Percentiles rank a stretch among this genome's conserved stretches.
Conservation (phyloP, 768 basidiomycete genomes). For the Boletus patriciae region DNA sequence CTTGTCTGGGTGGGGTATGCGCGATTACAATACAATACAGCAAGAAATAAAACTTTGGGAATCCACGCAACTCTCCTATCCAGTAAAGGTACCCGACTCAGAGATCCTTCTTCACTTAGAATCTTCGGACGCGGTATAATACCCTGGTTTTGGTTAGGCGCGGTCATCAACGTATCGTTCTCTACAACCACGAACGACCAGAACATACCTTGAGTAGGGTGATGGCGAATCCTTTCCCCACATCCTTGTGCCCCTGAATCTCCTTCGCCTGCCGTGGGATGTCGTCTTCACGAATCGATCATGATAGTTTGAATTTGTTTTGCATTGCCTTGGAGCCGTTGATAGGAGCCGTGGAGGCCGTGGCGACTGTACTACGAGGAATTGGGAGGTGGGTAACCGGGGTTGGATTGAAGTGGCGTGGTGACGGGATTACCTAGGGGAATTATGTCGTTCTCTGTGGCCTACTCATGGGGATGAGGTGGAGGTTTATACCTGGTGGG, state of each 20-base stretch:
- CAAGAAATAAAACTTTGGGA: neutral
- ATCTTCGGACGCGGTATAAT: slow-evolving; percentile 39
- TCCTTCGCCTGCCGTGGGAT: slow-evolving; percentile 35
- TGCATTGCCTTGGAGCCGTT: slow-evolving; percentile 54
- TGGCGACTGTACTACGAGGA: slow-evolving; percentile 47
- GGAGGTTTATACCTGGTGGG: neutral
- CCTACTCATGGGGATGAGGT: slow-evolving; percentile 33
- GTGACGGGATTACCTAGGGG: slow-evolving; percentile 51
- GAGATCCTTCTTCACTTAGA: slow-evolving; percentile 16
- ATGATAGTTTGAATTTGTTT: slow-evolving; percentile 57
- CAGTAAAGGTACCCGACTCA: slow-evolving; percentile 10
- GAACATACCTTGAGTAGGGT: slow-evolving; percentile 26
- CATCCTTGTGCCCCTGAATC: slow-evolving; percentile 26
- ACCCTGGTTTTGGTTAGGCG: neutral
- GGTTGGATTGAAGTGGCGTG: slow-evolving; percentile 35
- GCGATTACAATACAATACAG: neutral
- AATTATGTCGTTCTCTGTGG: slow-evolving; percentile 54
- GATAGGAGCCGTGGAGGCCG: slow-evolving; percentile 44
- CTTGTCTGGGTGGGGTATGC: neutral
- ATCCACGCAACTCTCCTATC: slow-evolving; percentile 2
- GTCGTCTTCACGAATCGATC: slow-evolving; percentile 50
- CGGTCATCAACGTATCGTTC: too few relatives aligned
- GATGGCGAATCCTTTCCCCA: slow-evolving; percentile 31
- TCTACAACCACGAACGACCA: neutral
- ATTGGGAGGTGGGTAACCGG: slow-evolving; percentile 41